A percentile compares a stretch with the other conserved stretches of the same genome.
Conservation (phyloP, 495 filamentous ascomycete genomes). For the Extremus antarcticus region DNA sequence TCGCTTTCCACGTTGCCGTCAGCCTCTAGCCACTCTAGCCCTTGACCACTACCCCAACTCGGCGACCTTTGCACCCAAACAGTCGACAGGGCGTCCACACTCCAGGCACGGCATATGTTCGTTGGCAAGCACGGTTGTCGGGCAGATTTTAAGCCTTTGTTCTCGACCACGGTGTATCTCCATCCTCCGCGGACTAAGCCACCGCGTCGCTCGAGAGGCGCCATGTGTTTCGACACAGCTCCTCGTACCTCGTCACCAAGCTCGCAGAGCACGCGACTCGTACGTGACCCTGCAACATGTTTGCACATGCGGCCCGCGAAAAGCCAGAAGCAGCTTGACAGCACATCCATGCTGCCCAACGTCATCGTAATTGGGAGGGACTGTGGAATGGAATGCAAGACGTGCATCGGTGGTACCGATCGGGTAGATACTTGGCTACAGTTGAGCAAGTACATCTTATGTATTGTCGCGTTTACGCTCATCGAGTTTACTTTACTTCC, state of each 20-base stretch:
- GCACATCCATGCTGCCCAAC: constrained; percentile 1
- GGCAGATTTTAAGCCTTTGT: too few relatives aligned
- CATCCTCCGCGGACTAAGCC: neutral
- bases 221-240: neutral
- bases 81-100: neutral
- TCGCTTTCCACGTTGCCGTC: neutral
- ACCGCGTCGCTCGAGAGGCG: neutral
- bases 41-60: neutral
- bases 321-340: neutral
- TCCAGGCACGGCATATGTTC: neutral
- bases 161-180: too few relatives aligned
- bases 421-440: neutral
- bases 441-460: neutral
- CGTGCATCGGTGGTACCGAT: too few relatives aligned
- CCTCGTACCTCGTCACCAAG: neutral
- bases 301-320: neutral
- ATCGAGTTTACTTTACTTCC: too few relatives aligned
- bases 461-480: too few relatives aligned
- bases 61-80: neutral
- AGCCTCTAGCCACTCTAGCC: neutral
- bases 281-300: neutral
- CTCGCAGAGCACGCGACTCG: neutral
- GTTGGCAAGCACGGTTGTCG: neutral
- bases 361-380: neutral
- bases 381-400: neutral